A percentile compares a stretch with the other conserved stretches of the same genome.
Conservation (phyloP, 169 alveolate species). For the Eimeria sp. region DNA sequence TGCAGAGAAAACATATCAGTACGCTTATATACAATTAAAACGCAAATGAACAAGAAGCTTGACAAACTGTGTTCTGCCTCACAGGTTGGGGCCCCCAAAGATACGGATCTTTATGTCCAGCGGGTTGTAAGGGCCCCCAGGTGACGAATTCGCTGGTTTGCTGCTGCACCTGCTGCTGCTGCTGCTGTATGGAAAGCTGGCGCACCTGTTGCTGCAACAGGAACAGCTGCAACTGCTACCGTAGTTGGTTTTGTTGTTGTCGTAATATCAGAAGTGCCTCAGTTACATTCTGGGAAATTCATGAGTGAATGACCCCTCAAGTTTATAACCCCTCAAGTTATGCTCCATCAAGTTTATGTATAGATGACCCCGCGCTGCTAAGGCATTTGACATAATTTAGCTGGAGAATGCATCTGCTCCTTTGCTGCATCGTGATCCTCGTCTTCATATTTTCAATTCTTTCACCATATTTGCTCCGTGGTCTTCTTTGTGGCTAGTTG, state of each 20-base stretch:
- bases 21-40: too few relatives aligned
- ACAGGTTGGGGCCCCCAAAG: constrained; percentile 60
- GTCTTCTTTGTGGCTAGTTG: background rate
- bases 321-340: too few relatives aligned
- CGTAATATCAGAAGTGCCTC: too few relatives aligned
- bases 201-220: background rate
- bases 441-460: background rate
- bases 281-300: background rate
- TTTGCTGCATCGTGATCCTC: background rate
- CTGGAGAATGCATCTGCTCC: background rate
- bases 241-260: background rate
- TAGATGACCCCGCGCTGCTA: background rate
- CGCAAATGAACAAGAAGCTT: background rate
- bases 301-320: too few relatives aligned
- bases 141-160: background rate
- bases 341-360: background rate
- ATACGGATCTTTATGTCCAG: constrained; percentile 43
- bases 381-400: background rate
- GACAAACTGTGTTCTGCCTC: background rate
- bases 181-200: background rate
- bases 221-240: background rate
- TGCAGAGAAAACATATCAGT: background rate
- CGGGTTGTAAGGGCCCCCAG: constrained; percentile 48
- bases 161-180: background rate
- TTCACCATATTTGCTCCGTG: background rate